Evolutionary conservation across 2,329 filamentous ascomycete genomes (phyloP), one percentile per base, ranked within the genome.

Genomic region (Pseudohalonectria lignicola): DNA sequence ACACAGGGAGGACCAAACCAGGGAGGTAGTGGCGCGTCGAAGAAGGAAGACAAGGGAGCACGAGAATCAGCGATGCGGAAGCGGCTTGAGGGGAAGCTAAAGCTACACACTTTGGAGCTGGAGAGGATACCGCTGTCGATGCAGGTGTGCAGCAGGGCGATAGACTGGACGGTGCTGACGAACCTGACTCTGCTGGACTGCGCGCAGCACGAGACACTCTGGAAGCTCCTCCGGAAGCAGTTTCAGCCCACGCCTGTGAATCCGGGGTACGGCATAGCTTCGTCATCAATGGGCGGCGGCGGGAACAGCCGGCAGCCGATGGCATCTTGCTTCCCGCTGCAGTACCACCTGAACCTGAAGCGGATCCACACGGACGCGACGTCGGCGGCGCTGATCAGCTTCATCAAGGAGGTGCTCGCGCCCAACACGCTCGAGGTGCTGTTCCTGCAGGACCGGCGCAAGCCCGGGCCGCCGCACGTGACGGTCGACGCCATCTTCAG

Each of bases 351-450:
- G 10, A 74, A 72, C 5, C 60, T 92, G 37, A 87, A 80, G 57
- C 74, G 79, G 45, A 70, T 92, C 12, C 82, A 88, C 50, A 86
- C 82, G 1, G 83, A 92, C 56, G 69, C 68, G 11, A 79, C 83
- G 2, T 83, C 82, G 1, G 64, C 72, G 7, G 67, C 79, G 18
- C 61, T 92, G 13, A 75, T 92, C 39, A 67, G 69, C 1, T 90
- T 92, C 51, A 66, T 92, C 44, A 84, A 81, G 48, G 82, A 88
- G 43, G 80, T 82, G 0, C 65, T 92, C 28, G 79, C 79, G 16
- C 85, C 85, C 1, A 85, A 92, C 54, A 82, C 76, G 20, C 64
- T 92, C n/a, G 82, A 92, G 56, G 78, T 78, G 8, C 65, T 92
- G 9, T 87, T 87, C 53, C 58, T 92, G 35, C 83, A 88, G 55